A percentile compares a stretch with the other conserved stretches of the same genome.
Evolutionary conservation across 805 yeast species (phyloP).

Genomic region (Komagataella kurtzmanii): DNA sequence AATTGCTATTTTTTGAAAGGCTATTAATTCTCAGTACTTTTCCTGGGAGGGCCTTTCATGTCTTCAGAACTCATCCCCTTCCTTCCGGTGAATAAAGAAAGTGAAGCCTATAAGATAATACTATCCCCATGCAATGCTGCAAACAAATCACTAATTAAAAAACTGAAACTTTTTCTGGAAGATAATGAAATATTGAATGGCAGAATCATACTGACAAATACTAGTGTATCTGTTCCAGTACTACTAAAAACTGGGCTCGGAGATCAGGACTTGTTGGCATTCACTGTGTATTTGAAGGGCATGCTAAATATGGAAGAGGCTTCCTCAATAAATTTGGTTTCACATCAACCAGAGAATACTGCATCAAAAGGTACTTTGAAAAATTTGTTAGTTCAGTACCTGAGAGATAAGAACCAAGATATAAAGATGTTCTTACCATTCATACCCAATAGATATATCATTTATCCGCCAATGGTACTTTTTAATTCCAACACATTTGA

Average conservation of each 20-base stretch:
- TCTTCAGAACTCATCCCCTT: neutral
- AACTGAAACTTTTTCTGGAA: neutral
- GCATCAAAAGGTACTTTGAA: neutral
- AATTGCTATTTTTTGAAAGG: no score
- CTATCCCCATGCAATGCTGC: neutral
- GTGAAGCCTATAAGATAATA: neutral
- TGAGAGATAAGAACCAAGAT: neutral
- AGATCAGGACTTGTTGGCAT: neutral
- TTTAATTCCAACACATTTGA: conserved; percentile 37
- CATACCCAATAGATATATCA: conserved; percentile 41
- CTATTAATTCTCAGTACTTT: no score
- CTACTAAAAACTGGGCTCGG: neutral
- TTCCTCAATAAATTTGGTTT: neutral
- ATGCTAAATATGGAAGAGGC: neutral
- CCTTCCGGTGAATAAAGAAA: neutral
- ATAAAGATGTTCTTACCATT: conserved; percentile 3
- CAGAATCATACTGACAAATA: neutral
- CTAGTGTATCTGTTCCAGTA: neutral
- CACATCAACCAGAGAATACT: neutral
- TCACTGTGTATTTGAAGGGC: neutral
- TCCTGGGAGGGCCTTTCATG: neutral
- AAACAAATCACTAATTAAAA: neutral
- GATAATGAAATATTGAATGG: neutral
- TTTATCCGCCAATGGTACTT: conserved; percentile 57
- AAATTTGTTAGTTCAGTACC: neutral